phyloP scores from a whole-genome alignment of 345 rosid genomes.

The Eucalyptus melliodora region DNA sequence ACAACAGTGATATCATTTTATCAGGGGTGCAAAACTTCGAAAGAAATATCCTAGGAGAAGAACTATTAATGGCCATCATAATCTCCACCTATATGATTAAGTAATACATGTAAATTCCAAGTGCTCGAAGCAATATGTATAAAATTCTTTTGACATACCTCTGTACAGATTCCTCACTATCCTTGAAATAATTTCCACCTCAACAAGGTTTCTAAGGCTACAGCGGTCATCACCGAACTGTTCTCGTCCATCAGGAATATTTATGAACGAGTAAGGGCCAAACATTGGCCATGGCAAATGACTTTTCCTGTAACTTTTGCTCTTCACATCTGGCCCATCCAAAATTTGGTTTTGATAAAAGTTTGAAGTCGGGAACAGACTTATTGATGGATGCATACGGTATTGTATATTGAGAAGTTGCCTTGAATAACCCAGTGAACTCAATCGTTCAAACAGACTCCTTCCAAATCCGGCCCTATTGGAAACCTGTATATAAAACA shows the following conservation, averaged over 20 bases:
- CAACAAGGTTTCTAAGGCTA: constrained; percentile 29
- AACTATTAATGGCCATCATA: background rate
- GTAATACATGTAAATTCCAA: no score
- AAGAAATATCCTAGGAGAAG: background rate
- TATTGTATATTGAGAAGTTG: constrained; percentile 45
- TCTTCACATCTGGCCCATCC: constrained; percentile 31
- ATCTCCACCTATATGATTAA: background rate
- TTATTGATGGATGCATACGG: constrained; percentile 75
- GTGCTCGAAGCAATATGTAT: background rate
- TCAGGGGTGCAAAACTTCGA: background rate
- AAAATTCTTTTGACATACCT: constrained; percentile 6
- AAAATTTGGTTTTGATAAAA: constrained; percentile 35
- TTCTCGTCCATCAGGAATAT: constrained; percentile 28
- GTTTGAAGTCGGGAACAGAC: constrained; percentile 40
- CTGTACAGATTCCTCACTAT: constrained; percentile 13
- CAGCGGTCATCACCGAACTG: background rate
- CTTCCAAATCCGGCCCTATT: constrained; percentile 35
- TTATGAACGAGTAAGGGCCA: constrained; percentile 40
- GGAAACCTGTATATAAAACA: constrained; percentile 13
- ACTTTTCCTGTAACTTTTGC: constrained; percentile 2
- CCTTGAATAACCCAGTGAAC: constrained; percentile 21
- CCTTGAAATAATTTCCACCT: constrained; percentile 23
- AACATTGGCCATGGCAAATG: constrained; percentile 27
- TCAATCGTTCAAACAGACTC: constrained; percentile 63
- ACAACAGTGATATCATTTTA: background rate